Evolutionary conservation across 352 stramenopile genomes (phyloP).

Genomic region (Pythium utonaiense): DNA sequence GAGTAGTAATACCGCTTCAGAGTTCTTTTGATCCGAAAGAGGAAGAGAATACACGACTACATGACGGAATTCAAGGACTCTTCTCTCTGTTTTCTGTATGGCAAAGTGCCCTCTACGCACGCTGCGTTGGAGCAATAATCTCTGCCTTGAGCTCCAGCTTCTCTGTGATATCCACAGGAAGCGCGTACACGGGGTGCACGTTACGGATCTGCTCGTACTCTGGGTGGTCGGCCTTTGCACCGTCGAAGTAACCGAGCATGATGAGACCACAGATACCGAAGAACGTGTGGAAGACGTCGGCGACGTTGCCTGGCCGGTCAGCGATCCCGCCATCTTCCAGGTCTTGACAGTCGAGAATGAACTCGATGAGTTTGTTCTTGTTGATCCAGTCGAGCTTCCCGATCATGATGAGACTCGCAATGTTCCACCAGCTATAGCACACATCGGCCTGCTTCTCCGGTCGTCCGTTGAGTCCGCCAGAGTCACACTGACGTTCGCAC

Average conservation of each 20-base stretch:
- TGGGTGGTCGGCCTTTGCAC: slow-evolving; percentile 44
- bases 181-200: slow-evolving; percentile 95
- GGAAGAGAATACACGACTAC: background rate
- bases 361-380: slow-evolving; percentile 90
- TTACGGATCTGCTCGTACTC: slow-evolving; percentile 72
- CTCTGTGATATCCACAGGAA: slow-evolving; percentile 90
- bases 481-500: slow-evolving; percentile 97
- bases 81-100: background rate
- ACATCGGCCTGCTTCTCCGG: slow-evolving; percentile 99
- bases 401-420: slow-evolving; percentile 96
- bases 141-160: slow-evolving; percentile 84
- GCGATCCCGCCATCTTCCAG: slow-evolving; percentile 96
- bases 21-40: slow-evolving; percentile 1
- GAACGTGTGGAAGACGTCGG: slow-evolving; percentile 99
- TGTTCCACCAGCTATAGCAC: slow-evolving; percentile 99
- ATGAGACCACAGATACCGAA: slow-evolving; percentile 95
- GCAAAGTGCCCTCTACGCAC: background rate
- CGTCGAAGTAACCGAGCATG: slow-evolving; percentile 93
- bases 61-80: background rate
- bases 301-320: slow-evolving; percentile 95
- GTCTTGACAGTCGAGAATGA: slow-evolving; percentile 96
- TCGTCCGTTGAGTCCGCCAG: slow-evolving; percentile 91
- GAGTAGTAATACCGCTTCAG: background rate
- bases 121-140: slow-evolving; percentile 31
- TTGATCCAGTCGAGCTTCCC: slow-evolving; percentile 95